These are phyloP conservation scores for Globisporangium mamillatum DNA, from an alignment of 352 stramenopile species.

Conservation along the genomic window DNA sequence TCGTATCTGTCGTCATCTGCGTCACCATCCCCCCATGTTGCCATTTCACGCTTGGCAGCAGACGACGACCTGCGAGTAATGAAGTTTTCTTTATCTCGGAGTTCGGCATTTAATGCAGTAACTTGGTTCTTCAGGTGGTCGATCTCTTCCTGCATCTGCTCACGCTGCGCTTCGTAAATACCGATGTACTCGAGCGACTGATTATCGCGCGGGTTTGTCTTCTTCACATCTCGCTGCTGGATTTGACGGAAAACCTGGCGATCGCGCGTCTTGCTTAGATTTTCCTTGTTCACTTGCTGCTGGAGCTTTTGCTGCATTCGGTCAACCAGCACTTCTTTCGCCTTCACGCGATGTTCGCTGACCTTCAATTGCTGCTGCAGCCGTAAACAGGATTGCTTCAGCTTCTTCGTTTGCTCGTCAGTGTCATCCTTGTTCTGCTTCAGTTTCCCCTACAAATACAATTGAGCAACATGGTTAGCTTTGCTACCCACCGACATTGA, in stretches of 20 bases:
- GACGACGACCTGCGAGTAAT: conserved; percentile 35
- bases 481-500: too few species aligned
- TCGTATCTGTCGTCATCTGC: conserved; percentile 13
- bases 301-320: conserved; percentile 81
- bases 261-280: conserved; percentile 53
- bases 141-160: conserved; percentile 77
- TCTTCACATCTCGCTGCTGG: conserved; percentile 61
- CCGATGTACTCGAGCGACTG: conserved; percentile 68
- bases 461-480: not conserved
- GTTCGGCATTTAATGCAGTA: conserved; percentile 53
- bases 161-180: conserved; percentile 66
- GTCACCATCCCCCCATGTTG: conserved; percentile 20
- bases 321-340: conserved; percentile 79
- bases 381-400: conserved; percentile 60
- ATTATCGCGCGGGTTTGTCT: conserved; percentile 51
- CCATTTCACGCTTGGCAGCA: conserved; percentile 10
- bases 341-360: conserved; percentile 84
- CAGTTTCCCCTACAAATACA: conserved; percentile 34
- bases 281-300: conserved; percentile 73
- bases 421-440: conserved; percentile 44
- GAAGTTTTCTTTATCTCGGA: conserved; percentile 78
- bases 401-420: conserved; percentile 47
- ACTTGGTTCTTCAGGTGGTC: conserved; percentile 62
- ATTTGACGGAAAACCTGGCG: conserved; percentile 61
- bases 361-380: conserved; percentile 85